A percentile compares a stretch with the other conserved stretches of the same genome.
These are phyloP conservation scores for Pythium apleroticum DNA, from an alignment of 352 stramenopile genomes.

Conservation along the genomic window DNA sequence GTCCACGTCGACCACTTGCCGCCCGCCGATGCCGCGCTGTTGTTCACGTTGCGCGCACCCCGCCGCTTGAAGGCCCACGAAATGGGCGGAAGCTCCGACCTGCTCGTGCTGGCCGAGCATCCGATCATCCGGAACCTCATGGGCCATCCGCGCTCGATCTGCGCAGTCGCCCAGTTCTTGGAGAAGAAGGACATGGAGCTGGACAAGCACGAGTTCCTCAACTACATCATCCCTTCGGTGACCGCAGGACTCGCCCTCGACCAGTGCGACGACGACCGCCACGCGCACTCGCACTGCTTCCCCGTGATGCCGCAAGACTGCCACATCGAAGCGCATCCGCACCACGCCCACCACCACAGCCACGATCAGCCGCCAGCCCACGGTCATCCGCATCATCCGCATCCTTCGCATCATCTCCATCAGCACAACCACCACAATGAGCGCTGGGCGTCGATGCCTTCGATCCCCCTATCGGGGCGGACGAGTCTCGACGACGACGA, in stretches of 20 bases:
- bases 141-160: slow-evolving; percentile 73
- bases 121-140: slow-evolving; percentile 60
- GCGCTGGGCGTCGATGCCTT: slow-evolving; percentile 28
- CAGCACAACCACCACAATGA: slow-evolving; percentile 26
- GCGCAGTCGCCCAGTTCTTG: slow-evolving; percentile 76
- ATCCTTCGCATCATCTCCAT: not conserved
- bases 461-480: slow-evolving; percentile 13
- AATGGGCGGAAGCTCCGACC: slow-evolving; percentile 69
- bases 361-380: slow-evolving; percentile 29
- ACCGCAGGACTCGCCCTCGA: slow-evolving; percentile 60
- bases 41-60: slow-evolving; percentile 76
- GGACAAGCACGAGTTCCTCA: slow-evolving; percentile 79
- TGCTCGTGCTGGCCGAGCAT: slow-evolving; percentile 60
- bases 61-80: slow-evolving; percentile 75
- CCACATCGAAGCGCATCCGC: slow-evolving; percentile 9
- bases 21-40: slow-evolving; percentile 56
- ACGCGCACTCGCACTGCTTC: slow-evolving; percentile 17
- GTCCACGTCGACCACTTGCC: slow-evolving; percentile 64
- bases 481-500: slow-evolving; percentile 1
- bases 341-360: slow-evolving; percentile 28
- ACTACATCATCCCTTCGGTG: slow-evolving; percentile 81
- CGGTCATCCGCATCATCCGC: slow-evolving; percentile 19
- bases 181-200: slow-evolving; percentile 83
- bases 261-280: slow-evolving; percentile 28
- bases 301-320: slow-evolving; percentile 17